Base-by-base conservation (phyloP, 2,329 filamentous ascomycete species). In the Phialophora tarda region DNA sequence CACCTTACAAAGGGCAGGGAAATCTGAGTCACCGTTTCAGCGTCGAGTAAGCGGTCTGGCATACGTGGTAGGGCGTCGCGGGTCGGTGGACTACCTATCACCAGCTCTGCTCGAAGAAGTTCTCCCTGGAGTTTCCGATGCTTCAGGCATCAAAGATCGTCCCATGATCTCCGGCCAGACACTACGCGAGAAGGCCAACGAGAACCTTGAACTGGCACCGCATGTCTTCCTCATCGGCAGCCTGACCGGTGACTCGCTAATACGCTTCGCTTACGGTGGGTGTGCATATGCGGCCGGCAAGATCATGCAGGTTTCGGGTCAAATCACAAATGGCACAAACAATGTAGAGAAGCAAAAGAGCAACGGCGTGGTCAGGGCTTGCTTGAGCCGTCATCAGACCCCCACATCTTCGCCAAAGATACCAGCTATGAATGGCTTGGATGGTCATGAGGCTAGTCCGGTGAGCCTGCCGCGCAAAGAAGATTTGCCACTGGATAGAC, bases 161-260 rank as follows among this genome's bases (percentile, higher is more conserved):
- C 56, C 73, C 17, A 75, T 79, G 50, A 80, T 88, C 41, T 85
- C 84, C 0, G 82, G 80, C 2, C 81, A 83, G 64, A 86, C 83
- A 0, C 76, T 88, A 30, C 81, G 86, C 26, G 73, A 77, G n/a
- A 83, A 83, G 74, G 82, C 82, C 0, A 80, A 84, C 59, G 75
- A 78, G 7, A 81, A 83, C 54, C 75, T 87, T 17, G 83, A 88
- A 73, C 77, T 88, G 32, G 81, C 84, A 0, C 78, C 75, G 0
- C 76, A 81, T 51, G 78, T 88, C 32, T 87, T 86, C 73, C 81
- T 85, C 51, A 83, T 84, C 44, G 86, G 86, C 11, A 87, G 85
- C 69, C 72, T 88, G 58, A 86, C 85, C 0, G 86, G 86, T 3
- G 86, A 88, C 73, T 86, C 85, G 2, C 77, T 88, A 3, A 83